A percentile compares a stretch with the other conserved stretches of the same genome.
These are phyloP conservation scores for Maudiozyma saulgeensis DNA, from an alignment of 805 yeast species.

Conservation along the genomic window DNA sequence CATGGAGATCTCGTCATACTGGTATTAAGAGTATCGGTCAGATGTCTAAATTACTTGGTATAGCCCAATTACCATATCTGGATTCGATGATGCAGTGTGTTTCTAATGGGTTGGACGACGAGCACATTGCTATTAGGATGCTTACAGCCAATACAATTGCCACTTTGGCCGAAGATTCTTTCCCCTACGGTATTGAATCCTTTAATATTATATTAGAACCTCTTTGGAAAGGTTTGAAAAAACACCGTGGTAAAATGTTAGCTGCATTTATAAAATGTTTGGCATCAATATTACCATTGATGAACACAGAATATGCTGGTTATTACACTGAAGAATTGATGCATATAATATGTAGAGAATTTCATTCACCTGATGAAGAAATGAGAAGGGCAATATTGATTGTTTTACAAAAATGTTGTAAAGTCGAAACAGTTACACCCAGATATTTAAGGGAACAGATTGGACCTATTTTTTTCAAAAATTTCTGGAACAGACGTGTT, in stretches of 20 bases:
- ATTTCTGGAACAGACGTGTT: slow-evolving; percentile 75
- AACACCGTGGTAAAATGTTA: slow-evolving; percentile 67
- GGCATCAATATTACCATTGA: slow-evolving; percentile 73
- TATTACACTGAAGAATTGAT: slow-evolving; percentile 71
- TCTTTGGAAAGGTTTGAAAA: slow-evolving; percentile 68
- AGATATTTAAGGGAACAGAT: slow-evolving; percentile 43
- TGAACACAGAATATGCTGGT: slow-evolving; percentile 74
- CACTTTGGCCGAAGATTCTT: slow-evolving; percentile 67
- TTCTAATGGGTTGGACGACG: slow-evolving; percentile 51
- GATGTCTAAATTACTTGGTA: slow-evolving; percentile 57
- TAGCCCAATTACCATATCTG: slow-evolving; percentile 66
- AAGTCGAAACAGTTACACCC: slow-evolving; percentile 47
- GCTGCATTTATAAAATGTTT: slow-evolving; percentile 71
- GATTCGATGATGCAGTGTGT: slow-evolving; percentile 56
- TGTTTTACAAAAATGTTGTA: slow-evolving; percentile 58
- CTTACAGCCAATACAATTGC: slow-evolving; percentile 65
- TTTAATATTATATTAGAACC: slow-evolving; percentile 69
- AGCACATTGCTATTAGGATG: slow-evolving; percentile 54
- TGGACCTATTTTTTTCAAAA: slow-evolving; percentile 50
- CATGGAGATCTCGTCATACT: slow-evolving; percentile 77
- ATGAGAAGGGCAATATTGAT: slow-evolving; percentile 66
- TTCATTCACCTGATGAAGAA: slow-evolving; percentile 76
- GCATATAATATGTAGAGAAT: slow-evolving; percentile 58
- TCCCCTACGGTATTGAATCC: slow-evolving; percentile 85
- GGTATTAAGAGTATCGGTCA: slow-evolving; percentile 74